Evolutionary conservation across 805 yeast species (phyloP), one percentile per base, ranked within the genome.

Genomic region (Ogataea glucozyma): DNA sequence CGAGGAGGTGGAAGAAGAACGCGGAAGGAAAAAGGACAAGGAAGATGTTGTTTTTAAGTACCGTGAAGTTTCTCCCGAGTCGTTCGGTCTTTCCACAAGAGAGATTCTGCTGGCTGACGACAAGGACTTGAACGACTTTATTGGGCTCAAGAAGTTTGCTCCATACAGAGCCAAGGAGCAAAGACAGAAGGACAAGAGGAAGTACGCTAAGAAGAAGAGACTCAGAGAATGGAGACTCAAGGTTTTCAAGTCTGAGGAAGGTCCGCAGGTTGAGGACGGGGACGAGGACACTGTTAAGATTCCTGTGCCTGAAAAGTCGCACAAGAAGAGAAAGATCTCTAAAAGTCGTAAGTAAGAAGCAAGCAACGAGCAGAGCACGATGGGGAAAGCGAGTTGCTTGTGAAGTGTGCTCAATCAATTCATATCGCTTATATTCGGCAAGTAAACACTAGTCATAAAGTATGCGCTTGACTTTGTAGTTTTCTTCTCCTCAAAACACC

Each of bases 41-140:
- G 72, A 70, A 2, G 75, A 75, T 12, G 55, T 79, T 29, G 75
- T 71, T 41, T 91, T 93, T 74, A 82, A 81, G 55, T 93, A 93
- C 61, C 78, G 97, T 56, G 96, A 89, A 55, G 98, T 93, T 4
- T 89, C 96, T 1, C 97, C 99, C 7, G 98, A 93, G 57, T 70
- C 89, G 8, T 93, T 78, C 67, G 98, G 98, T 10, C 72, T 93
- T 37, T 73, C 86, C 0, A 76, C 93, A 0, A 75, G 93, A 49
- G 99, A 93, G 56, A 93, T 93, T 36, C 71, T 93, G 41, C 68
- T 88, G 45, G 99, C 99, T 11, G 91, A 87, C 58, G 99, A 93
- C 62, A 73, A 76, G 47, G 85, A 84, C 37, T 72, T 93, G 64
- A 93, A 93, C 65, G 84, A 82, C 43, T 89, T 74, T 57, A 83